Conservation (phyloP, 208 protist species). For the Leishmania tropica region DNA sequence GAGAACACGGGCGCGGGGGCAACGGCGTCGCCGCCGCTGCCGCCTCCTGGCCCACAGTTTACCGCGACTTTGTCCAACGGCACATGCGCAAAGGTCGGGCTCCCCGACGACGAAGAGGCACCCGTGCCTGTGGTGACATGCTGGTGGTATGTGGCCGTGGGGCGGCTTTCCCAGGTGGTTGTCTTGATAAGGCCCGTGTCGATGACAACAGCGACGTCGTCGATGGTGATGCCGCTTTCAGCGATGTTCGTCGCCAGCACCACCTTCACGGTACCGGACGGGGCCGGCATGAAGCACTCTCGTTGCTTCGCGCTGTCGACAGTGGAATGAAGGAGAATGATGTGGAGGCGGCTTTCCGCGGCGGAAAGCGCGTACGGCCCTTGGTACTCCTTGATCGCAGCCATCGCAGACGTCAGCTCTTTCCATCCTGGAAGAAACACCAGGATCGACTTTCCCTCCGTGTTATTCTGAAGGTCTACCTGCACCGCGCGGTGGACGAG, state of each 20-base stretch:
- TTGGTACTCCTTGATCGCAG: slow-evolving; percentile 59
- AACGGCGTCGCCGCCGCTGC: not conserved
- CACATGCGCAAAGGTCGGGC: slow-evolving; percentile 1
- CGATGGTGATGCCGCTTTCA: slow-evolving; percentile 97
- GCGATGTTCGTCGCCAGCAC: slow-evolving; percentile 98
- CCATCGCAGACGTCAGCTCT: slow-evolving; percentile 91
- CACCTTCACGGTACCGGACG: slow-evolving; percentile 86
- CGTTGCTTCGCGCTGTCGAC: slow-evolving; percentile 84
- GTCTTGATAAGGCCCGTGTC: slow-evolving; percentile 95
- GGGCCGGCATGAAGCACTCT: slow-evolving; percentile 90
- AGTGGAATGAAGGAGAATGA: slow-evolving; percentile 90
- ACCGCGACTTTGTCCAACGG: not conserved
- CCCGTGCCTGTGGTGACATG: not conserved
- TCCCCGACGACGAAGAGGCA: not conserved
- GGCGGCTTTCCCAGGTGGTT: slow-evolving; percentile 59
- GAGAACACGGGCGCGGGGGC: slow-evolving; percentile 37
- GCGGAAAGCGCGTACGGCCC: slow-evolving; percentile 7
- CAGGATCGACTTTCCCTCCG: slow-evolving; percentile 94
- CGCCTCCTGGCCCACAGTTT: not conserved
- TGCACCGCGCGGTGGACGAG: slow-evolving; percentile 57
- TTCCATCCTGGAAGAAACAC: slow-evolving; percentile 99
- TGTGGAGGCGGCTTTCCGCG: slow-evolving; percentile 35
- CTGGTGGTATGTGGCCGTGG: not conserved
- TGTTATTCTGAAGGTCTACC: slow-evolving; percentile 46
- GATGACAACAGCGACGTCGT: slow-evolving; percentile 95